These are phyloP conservation scores for Euphorbia peplus DNA, from an alignment of 345 rosid genomes.

Conservation along the genomic window DNA sequence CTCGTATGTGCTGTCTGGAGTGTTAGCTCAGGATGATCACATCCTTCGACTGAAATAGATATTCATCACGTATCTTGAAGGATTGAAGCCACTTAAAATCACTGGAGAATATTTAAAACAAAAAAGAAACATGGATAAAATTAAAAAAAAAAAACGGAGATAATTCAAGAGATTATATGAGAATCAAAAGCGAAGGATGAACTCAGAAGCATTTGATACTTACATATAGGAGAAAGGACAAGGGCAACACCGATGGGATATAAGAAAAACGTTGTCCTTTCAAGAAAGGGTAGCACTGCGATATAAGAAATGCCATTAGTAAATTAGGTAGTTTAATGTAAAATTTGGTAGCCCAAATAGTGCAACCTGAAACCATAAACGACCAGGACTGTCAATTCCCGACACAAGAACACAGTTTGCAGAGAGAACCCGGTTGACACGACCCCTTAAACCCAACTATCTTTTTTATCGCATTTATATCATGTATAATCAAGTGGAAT, in stretches of 20 bases:
- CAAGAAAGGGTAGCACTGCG: slow-evolving; percentile 95
- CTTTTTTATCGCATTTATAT: too few species aligned
- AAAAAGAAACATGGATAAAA: too few species aligned
- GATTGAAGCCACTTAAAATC: slow-evolving; percentile 93
- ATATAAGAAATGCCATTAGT: slow-evolving; percentile 5
- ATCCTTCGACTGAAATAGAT: slow-evolving; percentile 76
- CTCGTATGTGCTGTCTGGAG: slow-evolving; percentile 7
- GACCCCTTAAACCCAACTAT: too few species aligned
- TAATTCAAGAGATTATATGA: neutral
- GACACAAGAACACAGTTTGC: too few species aligned
- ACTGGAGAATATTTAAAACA: slow-evolving; percentile 47
- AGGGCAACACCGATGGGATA: slow-evolving; percentile 84
- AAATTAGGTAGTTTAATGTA: slow-evolving; percentile 7
- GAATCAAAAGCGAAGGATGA: neutral
- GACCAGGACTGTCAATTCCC: neutral
- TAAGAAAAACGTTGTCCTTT: slow-evolving; percentile 92
- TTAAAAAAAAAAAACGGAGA: neutral
- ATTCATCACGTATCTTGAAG: slow-evolving; percentile 94
- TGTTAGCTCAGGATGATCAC: slow-evolving; percentile 36
- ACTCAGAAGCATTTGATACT: slow-evolving; percentile 33
- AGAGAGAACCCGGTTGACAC: too few species aligned
- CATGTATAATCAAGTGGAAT: too few species aligned
- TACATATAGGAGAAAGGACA: slow-evolving; percentile 82
- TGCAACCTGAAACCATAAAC: neutral
- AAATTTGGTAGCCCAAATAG: too few species aligned